Conservation (phyloP, 2,329 filamentous ascomycete genomes). For the Purpureocillium lavendulum region DNA sequence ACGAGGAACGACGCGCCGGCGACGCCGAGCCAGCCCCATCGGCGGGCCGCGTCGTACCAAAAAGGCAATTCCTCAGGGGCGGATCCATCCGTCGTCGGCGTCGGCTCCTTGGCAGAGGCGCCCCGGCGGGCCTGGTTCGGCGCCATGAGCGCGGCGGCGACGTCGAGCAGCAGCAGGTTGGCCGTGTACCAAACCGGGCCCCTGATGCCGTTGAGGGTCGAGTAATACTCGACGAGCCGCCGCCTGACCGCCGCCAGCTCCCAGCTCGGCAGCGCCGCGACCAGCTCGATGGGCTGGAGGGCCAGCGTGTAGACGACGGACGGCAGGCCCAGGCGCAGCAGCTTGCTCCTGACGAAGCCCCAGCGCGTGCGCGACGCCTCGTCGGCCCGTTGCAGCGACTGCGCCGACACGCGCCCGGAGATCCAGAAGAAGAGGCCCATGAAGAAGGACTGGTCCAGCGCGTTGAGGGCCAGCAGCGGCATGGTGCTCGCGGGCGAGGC, state of each 20-base stretch:
- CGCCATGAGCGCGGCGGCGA: constrained; percentile 1
- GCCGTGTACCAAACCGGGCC: constrained; percentile 13
- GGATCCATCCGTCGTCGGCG: too few species aligned
- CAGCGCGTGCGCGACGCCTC: neutral
- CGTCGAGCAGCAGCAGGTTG: constrained; percentile 11
- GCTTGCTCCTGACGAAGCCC: constrained; percentile 9
- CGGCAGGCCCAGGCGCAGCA: constrained; percentile 8
- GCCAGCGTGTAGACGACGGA: constrained; percentile 8
- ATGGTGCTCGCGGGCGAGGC: neutral
- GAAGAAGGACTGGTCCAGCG: constrained; percentile 8
- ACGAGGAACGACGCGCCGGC: constrained; percentile 4
- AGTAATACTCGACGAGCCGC: neutral
- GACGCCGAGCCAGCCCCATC: constrained; percentile 4
- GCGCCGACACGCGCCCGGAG: constrained; percentile 5
- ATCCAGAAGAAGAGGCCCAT: constrained; percentile 6
- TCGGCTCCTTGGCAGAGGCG: too few species aligned
- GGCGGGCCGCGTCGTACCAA: constrained; percentile 1
- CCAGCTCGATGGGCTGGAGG: neutral
- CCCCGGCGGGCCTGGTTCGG: neutral
- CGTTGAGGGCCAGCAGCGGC: constrained; percentile 9
- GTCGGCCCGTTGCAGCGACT: constrained; percentile 6
- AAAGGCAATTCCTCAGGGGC: neutral
- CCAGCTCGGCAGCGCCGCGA: neutral
- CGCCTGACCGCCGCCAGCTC: neutral
- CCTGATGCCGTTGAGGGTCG: constrained; percentile 3